Conservation (phyloP, 768 basidiomycete genomes). For the Imleria badia region DNA sequence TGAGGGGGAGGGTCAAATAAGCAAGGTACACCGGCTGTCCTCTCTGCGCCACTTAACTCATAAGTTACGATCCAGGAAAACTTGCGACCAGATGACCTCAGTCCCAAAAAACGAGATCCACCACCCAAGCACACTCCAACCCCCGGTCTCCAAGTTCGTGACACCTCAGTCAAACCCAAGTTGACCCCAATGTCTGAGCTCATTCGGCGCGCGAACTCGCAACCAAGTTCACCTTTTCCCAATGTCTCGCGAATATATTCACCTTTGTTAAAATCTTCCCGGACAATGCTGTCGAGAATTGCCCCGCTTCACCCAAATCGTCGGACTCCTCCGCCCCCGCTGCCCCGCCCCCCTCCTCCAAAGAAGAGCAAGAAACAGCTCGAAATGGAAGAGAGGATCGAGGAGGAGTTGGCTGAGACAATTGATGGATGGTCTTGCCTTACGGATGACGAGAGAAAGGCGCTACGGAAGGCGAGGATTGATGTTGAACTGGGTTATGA, state of each 20-base stretch:
- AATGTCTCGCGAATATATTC: conserved; percentile 46
- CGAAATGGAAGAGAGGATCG: conserved; percentile 75
- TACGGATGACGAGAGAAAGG: conserved; percentile 44
- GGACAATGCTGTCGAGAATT: conserved; percentile 60
- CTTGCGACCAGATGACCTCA: conserved; percentile 1
- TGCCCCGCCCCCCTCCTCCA: conserved; percentile 65
- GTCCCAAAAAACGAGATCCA: background rate
- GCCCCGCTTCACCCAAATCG: conserved; percentile 77
- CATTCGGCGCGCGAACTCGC: conserved; percentile 67
- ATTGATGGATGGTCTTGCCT: conserved; percentile 61
- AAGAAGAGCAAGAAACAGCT: conserved; percentile 82
- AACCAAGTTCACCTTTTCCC: conserved; percentile 55
- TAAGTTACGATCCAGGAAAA: conserved; percentile 12
- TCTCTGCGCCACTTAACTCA: background rate
- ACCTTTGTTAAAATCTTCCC: conserved; percentile 64
- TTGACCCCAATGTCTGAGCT: conserved; percentile 72
- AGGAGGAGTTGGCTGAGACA: conserved; percentile 73
- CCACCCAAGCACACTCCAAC: conserved; percentile 9
- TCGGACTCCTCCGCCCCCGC: conserved; percentile 66
- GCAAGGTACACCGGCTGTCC: conserved; percentile 12
- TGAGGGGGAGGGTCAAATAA: conserved; percentile 8
- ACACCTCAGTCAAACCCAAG: conserved; percentile 52
- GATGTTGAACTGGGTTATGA: conserved; percentile 66
- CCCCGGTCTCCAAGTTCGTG: conserved; percentile 13
- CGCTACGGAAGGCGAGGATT: conserved; percentile 58